Evolutionary conservation across 2,329 filamentous ascomycete genomes (phyloP).

Genomic region (Niveomyces coronatus): DNA sequence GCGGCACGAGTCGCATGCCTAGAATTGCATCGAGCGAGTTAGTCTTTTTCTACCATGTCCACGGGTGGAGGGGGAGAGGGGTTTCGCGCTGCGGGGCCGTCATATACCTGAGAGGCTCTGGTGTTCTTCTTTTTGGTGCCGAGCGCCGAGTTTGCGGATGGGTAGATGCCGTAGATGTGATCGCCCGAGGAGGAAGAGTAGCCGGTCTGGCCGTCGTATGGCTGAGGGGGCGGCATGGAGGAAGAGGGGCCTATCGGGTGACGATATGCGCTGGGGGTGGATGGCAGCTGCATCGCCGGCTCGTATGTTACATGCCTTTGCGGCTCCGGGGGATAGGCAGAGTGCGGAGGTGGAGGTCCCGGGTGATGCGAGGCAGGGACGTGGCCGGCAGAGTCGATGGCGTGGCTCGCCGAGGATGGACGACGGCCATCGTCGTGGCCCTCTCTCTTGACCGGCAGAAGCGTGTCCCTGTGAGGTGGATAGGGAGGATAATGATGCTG

Average conservation of each 20-base stretch:
- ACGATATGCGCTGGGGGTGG: conserved; percentile 33
- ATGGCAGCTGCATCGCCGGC: conserved; percentile 33
- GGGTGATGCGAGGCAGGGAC: conserved; percentile 20
- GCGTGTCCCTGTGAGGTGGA: conserved; percentile 37
- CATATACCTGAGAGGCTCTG: conserved; percentile 49
- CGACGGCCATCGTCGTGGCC: conserved; percentile 40
- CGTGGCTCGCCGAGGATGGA: conserved; percentile 41
- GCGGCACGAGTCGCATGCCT: conserved; percentile 88
- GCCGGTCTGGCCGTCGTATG: conserved; percentile 26
- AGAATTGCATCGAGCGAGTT: too few relatives aligned
- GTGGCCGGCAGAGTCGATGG: conserved; percentile 24
- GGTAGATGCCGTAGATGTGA: conserved; percentile 31
- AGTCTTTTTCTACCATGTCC: too few relatives aligned
- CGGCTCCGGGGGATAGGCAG: conserved; percentile 32
- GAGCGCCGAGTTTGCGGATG: conserved; percentile 25
- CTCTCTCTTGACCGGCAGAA: conserved; percentile 51
- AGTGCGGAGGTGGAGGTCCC: conserved; percentile 21
- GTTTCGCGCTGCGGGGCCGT: too few relatives aligned
- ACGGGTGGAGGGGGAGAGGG: too few relatives aligned
- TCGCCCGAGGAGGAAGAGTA: conserved; percentile 24
- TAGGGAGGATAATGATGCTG: conserved; percentile 35
- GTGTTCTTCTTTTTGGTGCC: conserved; percentile 54
- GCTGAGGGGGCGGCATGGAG: conserved; percentile 26
- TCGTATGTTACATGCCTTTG: conserved; percentile 46
- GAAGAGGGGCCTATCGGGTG: conserved; percentile 31